Conservation (phyloP, 305 asterid genomes). For the Coffea humblotiana region DNA sequence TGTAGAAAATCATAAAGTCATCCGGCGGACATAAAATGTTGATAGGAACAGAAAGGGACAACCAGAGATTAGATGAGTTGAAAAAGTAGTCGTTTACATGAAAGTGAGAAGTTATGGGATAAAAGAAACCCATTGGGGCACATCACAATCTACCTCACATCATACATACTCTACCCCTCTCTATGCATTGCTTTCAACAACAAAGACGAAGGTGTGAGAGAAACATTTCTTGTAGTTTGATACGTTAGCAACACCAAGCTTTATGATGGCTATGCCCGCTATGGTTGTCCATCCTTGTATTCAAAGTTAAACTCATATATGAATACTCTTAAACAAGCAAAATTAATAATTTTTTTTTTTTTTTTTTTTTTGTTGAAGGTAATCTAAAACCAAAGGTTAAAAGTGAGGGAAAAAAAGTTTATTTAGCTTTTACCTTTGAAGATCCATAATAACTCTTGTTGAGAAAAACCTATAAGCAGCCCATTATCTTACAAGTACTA, state of each 20-base stretch:
- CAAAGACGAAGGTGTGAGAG: not conserved
- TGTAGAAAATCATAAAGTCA: slow-evolving; percentile 2
- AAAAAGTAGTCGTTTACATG: slow-evolving; percentile 10
- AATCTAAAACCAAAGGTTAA: too few species aligned
- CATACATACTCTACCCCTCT: not conserved
- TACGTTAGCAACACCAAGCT: not conserved
- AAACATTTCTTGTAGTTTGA: not conserved
- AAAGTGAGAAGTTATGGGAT: slow-evolving; percentile 27
- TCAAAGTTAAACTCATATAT: not conserved
- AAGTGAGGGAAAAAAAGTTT: not conserved
- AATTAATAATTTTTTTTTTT: too few species aligned
- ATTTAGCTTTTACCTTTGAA: too few species aligned
- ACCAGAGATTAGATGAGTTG: slow-evolving; percentile 12
- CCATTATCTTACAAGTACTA: too few species aligned
- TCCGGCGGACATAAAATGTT: not conserved
- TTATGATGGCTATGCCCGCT: not conserved
- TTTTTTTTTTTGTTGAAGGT: too few species aligned
- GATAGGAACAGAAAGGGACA: slow-evolving; percentile 22
- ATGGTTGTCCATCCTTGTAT: not conserved
- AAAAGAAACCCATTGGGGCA: slow-evolving; percentile 17
- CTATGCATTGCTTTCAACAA: slow-evolving; percentile 19
- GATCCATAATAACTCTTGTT: not conserved
- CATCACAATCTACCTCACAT: slow-evolving; percentile 18
- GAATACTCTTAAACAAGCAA: too few species aligned
- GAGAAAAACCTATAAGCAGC: not conserved